These are phyloP conservation scores for Monosporozyma aerobia DNA, from an alignment of 805 yeast genomes.

Conservation along the genomic window DNA sequence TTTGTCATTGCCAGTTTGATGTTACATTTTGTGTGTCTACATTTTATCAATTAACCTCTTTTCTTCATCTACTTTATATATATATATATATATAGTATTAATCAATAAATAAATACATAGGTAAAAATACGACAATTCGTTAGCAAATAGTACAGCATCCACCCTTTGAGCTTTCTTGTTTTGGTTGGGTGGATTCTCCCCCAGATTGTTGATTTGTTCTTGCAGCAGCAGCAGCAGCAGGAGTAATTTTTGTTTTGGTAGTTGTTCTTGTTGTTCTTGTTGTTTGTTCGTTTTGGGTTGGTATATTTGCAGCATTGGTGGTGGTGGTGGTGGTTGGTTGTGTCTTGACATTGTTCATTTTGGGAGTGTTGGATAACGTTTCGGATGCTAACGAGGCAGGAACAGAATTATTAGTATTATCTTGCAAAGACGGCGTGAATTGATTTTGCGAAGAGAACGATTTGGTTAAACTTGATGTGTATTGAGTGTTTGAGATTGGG, in stretches of 20 bases:
- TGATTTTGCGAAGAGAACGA: background rate
- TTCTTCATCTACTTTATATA: background rate
- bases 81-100: background rate
- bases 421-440: background rate
- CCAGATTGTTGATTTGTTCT: background rate
- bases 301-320: no score
- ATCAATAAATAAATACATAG: background rate
- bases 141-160: background rate
- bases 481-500: background rate
- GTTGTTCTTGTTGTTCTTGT: background rate
- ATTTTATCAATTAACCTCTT: slow-evolving; percentile 63
- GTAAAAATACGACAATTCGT: background rate
- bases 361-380: background rate
- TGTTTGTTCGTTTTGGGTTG: background rate
- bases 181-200: background rate
- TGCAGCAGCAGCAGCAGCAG: background rate
- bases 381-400: background rate
- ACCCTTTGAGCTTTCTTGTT: background rate
- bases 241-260: no score
- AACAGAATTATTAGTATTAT: background rate
- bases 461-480: background rate
- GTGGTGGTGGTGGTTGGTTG: background rate
- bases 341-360: background rate
- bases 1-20: slow-evolving; percentile 78
- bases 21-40: slow-evolving; percentile 80